These are phyloP conservation scores for Diutina mesorugosa DNA, from an alignment of 1,139 yeast genomes.

Conservation along the genomic window DNA sequence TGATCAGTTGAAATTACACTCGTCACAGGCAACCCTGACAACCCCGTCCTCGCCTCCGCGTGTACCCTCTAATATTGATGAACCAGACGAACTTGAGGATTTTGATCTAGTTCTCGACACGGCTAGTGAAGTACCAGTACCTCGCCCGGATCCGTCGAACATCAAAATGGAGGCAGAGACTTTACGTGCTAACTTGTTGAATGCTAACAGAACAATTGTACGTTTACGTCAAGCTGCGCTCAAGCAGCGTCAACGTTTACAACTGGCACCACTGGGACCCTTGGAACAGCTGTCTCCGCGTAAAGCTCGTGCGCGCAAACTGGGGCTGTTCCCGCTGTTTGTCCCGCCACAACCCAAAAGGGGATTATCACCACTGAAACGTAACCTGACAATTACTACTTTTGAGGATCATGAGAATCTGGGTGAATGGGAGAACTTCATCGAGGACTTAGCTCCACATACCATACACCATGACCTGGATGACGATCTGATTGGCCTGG, in stretches of 20 bases:
- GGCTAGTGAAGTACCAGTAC: conserved; percentile 11
- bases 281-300: not conserved
- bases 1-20: conserved; percentile 30
- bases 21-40: not conserved
- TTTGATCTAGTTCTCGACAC: conserved; percentile 24
- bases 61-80: not conserved
- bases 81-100: conserved; percentile 12
- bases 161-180: conserved; percentile 56
- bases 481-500: not conserved
- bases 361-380: not conserved
- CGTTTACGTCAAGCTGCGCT: conserved; percentile 38
- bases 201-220: conserved; percentile 49
- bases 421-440: conserved; percentile 29
- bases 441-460: conserved; percentile 11
- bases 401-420: not conserved
- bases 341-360: not conserved
- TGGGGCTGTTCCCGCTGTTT: not conserved
- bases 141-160: conserved; percentile 24
- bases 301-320: not conserved
- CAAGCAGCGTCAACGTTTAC: conserved; percentile 1
- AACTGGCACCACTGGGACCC: not conserved
- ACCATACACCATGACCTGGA: not conserved
- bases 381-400: not conserved
- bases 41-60: not conserved
- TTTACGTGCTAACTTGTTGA: conserved; percentile 48